Percentiles rank a stretch among this genome's conserved stretches.
Conservation (phyloP, 164 flowering plant species). For the Stephania yunnanensis region DNA sequence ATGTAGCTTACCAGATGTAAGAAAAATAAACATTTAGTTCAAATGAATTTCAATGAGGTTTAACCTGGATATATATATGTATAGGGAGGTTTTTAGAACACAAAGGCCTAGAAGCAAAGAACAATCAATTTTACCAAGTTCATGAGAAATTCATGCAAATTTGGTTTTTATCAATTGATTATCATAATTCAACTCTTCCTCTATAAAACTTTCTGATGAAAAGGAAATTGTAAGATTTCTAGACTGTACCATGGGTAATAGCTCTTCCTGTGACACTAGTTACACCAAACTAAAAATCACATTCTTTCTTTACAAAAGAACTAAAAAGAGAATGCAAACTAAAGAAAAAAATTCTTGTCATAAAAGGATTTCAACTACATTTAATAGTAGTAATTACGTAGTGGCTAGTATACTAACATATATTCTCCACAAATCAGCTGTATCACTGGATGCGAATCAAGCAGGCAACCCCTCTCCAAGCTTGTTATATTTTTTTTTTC, state of each 20-base stretch:
- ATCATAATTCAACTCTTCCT: slow-evolving; percentile 51
- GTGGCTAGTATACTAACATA: too few species aligned
- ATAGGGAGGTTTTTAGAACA: not conserved
- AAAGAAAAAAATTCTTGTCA: not conserved
- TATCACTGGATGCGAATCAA: too few species aligned
- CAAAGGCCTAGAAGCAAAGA: not conserved
- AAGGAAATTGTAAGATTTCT: slow-evolving; percentile 77
- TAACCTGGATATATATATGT: not conserved
- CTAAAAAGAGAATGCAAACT: not conserved
- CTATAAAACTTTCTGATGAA: slow-evolving; percentile 93
- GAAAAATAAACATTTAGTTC: slow-evolving; percentile 12
- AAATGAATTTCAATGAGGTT: not conserved
- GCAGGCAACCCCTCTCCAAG: too few species aligned
- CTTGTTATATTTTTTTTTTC: too few species aligned
- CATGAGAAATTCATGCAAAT: too few species aligned
- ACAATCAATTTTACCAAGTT: not conserved
- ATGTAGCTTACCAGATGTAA: slow-evolving; percentile 87
- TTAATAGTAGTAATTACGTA: too few species aligned
- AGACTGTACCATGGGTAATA: slow-evolving; percentile 68
- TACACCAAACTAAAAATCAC: not conserved
- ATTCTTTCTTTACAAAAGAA: not conserved
- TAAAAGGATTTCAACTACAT: too few species aligned
- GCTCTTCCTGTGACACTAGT: slow-evolving; percentile 61
- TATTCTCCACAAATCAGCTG: too few species aligned
- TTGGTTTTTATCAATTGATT: too few species aligned